phyloP scores from a whole-genome alignment of 139 green algal genomes.

The Ulvella scutata region DNA sequence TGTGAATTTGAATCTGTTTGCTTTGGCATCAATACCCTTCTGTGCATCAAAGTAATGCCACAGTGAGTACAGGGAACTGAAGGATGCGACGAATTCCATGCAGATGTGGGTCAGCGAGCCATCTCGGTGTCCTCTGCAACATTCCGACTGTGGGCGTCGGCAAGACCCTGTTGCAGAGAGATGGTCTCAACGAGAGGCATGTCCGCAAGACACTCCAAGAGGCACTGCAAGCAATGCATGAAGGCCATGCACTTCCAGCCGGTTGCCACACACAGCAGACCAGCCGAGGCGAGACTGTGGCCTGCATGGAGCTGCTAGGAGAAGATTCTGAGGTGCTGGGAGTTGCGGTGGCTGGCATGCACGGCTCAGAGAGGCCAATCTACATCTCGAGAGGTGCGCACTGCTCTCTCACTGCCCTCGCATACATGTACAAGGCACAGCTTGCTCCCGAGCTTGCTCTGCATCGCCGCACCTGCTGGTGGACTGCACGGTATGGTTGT shows the following conservation, averaged over 20 bases:
- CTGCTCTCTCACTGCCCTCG: neutral
- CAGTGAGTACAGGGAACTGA: too few relatives aligned
- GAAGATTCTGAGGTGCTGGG: constrained; percentile 11
- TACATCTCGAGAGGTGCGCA: constrained; percentile 31
- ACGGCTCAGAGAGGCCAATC: constrained; percentile 13
- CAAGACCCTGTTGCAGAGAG: constrained; percentile 27
- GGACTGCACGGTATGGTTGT: too few relatives aligned
- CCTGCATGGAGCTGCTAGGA: constrained; percentile 5
- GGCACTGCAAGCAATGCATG: constrained; percentile 1
- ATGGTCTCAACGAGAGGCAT: constrained; percentile 7
- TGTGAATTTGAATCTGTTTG: too few relatives aligned
- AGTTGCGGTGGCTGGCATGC: constrained; percentile 19
- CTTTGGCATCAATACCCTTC: too few relatives aligned
- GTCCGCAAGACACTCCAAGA: constrained; percentile 3
- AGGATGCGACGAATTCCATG: too few relatives aligned
- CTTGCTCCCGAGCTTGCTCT: too few relatives aligned
- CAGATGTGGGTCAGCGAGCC: constrained; percentile 41
- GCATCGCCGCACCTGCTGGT: too few relatives aligned
- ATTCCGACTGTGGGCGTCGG: constrained; percentile 36
- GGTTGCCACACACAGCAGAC: neutral
- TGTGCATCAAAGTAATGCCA: too few relatives aligned
- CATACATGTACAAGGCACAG: neutral
- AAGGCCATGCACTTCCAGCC: neutral
- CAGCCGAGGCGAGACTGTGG: neutral
- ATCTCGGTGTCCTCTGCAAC: constrained; percentile 35